A percentile compares a stretch with the other conserved stretches of the same genome.
Evolutionary conservation across 305 asterid species (phyloP).

Genomic region (Plantago coronopus): DNA sequence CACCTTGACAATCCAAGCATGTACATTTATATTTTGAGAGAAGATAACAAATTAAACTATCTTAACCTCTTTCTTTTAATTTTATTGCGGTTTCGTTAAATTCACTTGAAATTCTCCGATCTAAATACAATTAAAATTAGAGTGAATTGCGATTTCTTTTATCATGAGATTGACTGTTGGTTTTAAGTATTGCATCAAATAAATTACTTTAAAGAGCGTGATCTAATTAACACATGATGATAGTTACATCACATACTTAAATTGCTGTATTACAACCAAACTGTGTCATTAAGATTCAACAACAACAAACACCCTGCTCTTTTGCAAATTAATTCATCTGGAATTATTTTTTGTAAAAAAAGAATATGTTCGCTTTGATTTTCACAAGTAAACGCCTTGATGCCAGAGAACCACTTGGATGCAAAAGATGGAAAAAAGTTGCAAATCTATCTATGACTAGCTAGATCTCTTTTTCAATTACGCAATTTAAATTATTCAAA

Average conservation of each 20-base stretch:
- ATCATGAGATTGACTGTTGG: not conserved
- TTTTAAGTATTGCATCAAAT: not conserved
- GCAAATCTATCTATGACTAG: constrained; percentile 15
- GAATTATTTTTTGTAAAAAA: no score
- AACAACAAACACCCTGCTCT: not conserved
- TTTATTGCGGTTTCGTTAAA: no score
- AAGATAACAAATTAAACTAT: not conserved
- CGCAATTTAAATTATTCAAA: no score
- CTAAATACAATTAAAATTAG: no score
- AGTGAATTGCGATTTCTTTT: no score
- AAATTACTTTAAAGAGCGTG: not conserved
- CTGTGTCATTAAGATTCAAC: no score
- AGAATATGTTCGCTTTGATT: constrained; percentile 27
- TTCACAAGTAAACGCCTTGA: constrained; percentile 35
- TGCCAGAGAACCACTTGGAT: constrained; percentile 33
- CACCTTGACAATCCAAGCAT: no score
- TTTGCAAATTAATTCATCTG: not conserved
- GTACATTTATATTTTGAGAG: not conserved
- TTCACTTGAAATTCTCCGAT: no score
- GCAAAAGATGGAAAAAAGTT: constrained; percentile 23
- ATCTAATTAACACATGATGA: not conserved
- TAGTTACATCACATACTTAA: no score
- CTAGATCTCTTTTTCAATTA: not conserved
- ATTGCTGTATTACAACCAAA: not conserved
- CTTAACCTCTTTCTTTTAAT: not conserved